Conservation (phyloP, 176 grass and related monocot species). For the Elymus sibiricus region DNA sequence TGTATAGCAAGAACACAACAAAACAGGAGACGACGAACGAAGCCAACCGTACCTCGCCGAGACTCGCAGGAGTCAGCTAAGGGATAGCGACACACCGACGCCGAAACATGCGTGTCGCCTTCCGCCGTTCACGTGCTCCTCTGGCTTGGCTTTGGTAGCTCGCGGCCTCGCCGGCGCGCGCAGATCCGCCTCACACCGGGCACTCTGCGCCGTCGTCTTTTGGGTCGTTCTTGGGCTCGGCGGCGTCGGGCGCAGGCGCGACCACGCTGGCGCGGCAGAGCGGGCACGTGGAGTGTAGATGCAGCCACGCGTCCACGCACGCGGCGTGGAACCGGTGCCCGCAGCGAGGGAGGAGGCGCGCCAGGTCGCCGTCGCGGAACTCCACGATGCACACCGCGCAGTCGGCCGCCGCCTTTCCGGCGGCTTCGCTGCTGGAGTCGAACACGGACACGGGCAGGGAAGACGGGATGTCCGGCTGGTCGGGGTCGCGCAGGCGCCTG, state of each 20-base stretch:
- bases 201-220: conserved; percentile 15
- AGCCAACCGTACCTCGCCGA: background rate
- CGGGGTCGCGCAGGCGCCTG: background rate
- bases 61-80: background rate
- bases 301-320: conserved; percentile 57
- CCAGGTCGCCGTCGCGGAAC: conserved; percentile 50
- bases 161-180: background rate
- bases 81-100: background rate
- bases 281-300: conserved; percentile 55
- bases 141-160: background rate
- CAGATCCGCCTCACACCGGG: conserved; percentile 19
- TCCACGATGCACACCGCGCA: conserved; percentile 68
- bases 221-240: background rate
- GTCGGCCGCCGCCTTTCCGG: conserved; percentile 12
- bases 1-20: background rate
- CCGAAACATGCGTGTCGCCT: conserved; percentile 12
- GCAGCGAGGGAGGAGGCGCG: conserved; percentile 46
- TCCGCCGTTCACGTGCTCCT: conserved; percentile 6
- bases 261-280: conserved; percentile 57
- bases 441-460: conserved; percentile 43
- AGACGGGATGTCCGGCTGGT: conserved; percentile 6
- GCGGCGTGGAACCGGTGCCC: conserved; percentile 57
- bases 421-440: background rate
- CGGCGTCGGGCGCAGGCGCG: background rate
- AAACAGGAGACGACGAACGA: background rate